A percentile compares a stretch with the other conserved stretches of the same genome.
Evolutionary conservation across 2,329 filamentous ascomycete species (phyloP).

Genomic region (Pestalotiopsis sp.): DNA sequence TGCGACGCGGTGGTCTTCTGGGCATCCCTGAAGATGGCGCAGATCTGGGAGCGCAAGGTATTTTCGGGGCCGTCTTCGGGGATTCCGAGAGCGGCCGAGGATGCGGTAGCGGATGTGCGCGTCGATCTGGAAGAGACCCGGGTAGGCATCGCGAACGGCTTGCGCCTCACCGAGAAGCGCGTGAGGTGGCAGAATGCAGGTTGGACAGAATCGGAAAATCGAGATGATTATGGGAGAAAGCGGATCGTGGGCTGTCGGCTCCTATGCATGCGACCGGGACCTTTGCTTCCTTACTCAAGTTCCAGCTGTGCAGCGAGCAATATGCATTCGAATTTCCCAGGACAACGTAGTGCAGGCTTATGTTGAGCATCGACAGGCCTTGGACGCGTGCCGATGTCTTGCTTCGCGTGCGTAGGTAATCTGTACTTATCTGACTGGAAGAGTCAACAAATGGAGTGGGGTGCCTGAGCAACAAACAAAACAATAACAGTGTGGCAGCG

Average conservation of each 20-base stretch:
- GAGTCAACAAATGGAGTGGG: constrained; percentile 3
- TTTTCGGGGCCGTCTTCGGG: constrained; percentile 74
- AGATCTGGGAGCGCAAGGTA: constrained; percentile 73
- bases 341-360: too few relatives aligned
- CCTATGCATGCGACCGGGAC: too few relatives aligned
- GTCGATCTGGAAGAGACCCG: constrained; percentile 49
- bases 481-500: not conserved
- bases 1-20: constrained; percentile 90
- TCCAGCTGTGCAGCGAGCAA: too few relatives aligned
- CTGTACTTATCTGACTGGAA: too few relatives aligned
- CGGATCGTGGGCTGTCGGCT: not conserved
- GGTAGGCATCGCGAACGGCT: constrained; percentile 46
- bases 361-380: too few relatives aligned
- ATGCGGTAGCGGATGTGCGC: constrained; percentile 43
- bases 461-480: constrained; percentile 2
- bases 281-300: too few relatives aligned
- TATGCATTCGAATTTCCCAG: too few relatives aligned
- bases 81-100: constrained; percentile 50
- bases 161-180: not conserved
- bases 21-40: constrained; percentile 75
- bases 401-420: not conserved
- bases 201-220: not conserved
- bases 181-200: not conserved
- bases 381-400: not conserved
- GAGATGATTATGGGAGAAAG: not conserved